A percentile compares a stretch with the other conserved stretches of the same genome.
These are phyloP conservation scores for Smallanthus sonchifolius DNA, from an alignment of 129 eudicot genomes.

Conservation along the genomic window DNA sequence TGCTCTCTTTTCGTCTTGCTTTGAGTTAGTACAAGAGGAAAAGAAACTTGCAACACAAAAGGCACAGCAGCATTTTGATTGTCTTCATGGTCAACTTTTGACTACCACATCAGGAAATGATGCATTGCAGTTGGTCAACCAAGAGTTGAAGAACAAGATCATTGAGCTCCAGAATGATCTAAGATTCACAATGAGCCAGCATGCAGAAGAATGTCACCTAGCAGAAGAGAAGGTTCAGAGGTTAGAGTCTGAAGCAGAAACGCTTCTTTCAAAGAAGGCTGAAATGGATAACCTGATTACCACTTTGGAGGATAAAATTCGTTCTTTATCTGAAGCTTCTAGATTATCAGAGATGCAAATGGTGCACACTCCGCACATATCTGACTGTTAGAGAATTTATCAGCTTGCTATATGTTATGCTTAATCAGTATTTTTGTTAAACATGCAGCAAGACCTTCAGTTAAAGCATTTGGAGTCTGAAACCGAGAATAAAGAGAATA, in stretches of 20 bases:
- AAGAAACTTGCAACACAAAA: conserved; percentile 39
- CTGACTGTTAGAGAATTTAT: neutral
- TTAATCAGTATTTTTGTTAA: conserved; percentile 23
- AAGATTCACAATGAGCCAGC: conserved; percentile 71
- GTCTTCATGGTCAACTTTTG: conserved; percentile 40
- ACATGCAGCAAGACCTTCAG: conserved; percentile 65
- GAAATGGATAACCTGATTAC: conserved; percentile 49
- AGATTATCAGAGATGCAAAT: conserved; percentile 50
- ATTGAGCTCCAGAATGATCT: conserved; percentile 67
- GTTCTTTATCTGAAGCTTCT: conserved; percentile 45
- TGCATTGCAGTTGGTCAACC: conserved; percentile 45
- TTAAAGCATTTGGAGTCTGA: conserved; percentile 60
- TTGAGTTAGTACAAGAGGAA: conserved; percentile 55
- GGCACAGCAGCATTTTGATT: conserved; percentile 46
- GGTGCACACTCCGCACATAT: conserved; percentile 37
- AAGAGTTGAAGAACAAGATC: conserved; percentile 51
- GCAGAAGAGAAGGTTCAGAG: conserved; percentile 68
- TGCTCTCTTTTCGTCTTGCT: conserved; percentile 42
- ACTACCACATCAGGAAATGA: conserved; percentile 53
- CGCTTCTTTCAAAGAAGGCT: conserved; percentile 48
- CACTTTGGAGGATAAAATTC: conserved; percentile 54
- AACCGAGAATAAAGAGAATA: conserved; percentile 48
- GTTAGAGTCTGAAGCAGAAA: conserved; percentile 64
- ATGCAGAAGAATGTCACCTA: conserved; percentile 84
- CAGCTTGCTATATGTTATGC: neutral